These are phyloP conservation scores for Populus hybrid DNA, from an alignment of 441 rosid genomes.

Conservation along the genomic window DNA sequence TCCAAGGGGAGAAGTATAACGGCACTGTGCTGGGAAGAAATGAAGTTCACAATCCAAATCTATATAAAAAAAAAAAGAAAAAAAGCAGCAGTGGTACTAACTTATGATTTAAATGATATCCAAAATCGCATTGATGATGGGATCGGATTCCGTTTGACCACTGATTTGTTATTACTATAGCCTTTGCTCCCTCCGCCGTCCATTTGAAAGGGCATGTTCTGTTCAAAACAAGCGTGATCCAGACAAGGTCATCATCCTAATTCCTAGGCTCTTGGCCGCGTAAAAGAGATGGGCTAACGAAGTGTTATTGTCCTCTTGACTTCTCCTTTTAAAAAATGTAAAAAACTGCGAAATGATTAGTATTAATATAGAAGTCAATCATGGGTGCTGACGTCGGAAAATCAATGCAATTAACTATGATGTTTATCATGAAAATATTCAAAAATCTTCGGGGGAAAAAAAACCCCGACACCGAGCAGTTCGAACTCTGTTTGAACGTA, in stretches of 20 bases:
- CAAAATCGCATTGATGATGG: background rate
- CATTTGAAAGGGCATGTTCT: background rate
- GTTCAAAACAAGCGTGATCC: no score
- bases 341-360: no score
- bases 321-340: no score
- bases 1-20: no score
- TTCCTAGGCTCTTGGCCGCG: background rate
- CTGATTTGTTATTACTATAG: background rate
- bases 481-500: background rate
- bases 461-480: background rate
- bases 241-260: background rate
- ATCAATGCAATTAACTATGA: no score
- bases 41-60: no score
- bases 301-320: background rate
- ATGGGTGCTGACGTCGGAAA: no score
- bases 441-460: background rate
- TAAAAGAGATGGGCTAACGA: background rate
- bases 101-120: background rate
- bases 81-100: background rate
- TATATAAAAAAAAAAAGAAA: no score
- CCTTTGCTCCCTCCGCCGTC: background rate
- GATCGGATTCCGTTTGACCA: constrained; percentile 16
- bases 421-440: background rate
- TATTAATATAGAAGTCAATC: no score
- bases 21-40: background rate